phyloP scores from a whole-genome alignment of 768 basidiomycete genomes.

The Termitomyces sp. region DNA sequence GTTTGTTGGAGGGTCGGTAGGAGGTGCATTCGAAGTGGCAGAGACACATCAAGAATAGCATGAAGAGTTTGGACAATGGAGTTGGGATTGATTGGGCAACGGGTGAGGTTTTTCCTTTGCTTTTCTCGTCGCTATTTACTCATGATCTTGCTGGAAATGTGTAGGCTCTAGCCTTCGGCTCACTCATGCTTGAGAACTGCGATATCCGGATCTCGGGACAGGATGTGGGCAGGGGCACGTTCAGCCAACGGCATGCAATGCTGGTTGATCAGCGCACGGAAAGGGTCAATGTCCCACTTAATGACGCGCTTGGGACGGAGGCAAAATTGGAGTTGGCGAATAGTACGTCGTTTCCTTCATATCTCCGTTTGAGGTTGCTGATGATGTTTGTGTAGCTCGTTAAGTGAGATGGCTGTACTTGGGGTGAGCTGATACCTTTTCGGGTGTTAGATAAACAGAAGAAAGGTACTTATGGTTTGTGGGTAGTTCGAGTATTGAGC shows the following conservation, averaged over 20 bases:
- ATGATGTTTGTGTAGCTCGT: constrained; percentile 42
- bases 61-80: constrained; percentile 64
- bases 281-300: constrained; percentile 74
- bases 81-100: constrained; percentile 86
- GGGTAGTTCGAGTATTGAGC: constrained; percentile 85
- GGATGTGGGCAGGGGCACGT: constrained; percentile 88
- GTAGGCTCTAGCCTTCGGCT: constrained; percentile 84
- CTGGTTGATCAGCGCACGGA: constrained; percentile 85
- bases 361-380: background rate
- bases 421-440: constrained; percentile 46
- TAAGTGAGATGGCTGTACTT: constrained; percentile 88
- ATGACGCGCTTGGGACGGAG: constrained; percentile 58
- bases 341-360: constrained; percentile 40
- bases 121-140: background rate
- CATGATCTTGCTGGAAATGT: background rate
- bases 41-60: constrained; percentile 71
- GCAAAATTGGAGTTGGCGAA: constrained; percentile 85
- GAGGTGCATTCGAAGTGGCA: constrained; percentile 76
- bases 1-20: no score
- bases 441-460: background rate
- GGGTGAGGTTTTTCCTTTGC: constrained; percentile 55
- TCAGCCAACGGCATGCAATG: constrained; percentile 90
- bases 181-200: constrained; percentile 74
- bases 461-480: background rate
- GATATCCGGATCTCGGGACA: constrained; percentile 91